Conservation (phyloP, 1,284 basidiomycete genomes). For the Abortiporus biennis region DNA sequence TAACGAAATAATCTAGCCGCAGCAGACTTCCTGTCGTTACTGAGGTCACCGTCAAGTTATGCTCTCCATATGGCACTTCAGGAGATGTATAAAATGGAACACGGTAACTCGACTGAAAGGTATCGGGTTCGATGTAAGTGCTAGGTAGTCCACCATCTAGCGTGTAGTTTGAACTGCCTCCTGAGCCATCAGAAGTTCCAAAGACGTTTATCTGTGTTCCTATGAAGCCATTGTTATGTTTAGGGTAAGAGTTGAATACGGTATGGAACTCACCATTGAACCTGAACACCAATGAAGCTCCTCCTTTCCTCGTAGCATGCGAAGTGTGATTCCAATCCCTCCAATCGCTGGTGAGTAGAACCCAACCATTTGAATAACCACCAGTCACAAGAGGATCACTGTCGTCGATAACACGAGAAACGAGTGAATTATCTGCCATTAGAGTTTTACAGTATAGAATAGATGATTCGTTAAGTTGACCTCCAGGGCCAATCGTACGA, state of each 20-base stretch:
- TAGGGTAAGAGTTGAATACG: too few relatives aligned
- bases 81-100: slow-evolving; percentile 1
- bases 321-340: too few relatives aligned
- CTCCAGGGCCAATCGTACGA: too few relatives aligned
- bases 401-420: too few relatives aligned
- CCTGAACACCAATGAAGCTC: background rate
- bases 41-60: slow-evolving; percentile 5
- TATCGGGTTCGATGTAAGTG: too few relatives aligned
- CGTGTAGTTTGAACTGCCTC: background rate
- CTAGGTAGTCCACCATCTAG: slow-evolving; percentile 1
- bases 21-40: background rate
- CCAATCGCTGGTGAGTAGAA: too few relatives aligned
- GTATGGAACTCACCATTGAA: slow-evolving; percentile 9
- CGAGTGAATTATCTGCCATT: too few relatives aligned
- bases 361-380: too few relatives aligned
- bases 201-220: slow-evolving; percentile 4
- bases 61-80: background rate
- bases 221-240: background rate
- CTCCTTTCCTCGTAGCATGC: background rate
- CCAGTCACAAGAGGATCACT: too few relatives aligned
- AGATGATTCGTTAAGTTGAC: too few relatives aligned
- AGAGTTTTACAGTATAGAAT: too few relatives aligned
- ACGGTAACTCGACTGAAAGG: background rate
- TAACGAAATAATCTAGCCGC: slow-evolving; percentile 3
- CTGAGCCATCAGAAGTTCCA: background rate